Base-by-base conservation (phyloP, 495 filamentous ascomycete genomes). In the Recurvomyces mirabilis region DNA sequence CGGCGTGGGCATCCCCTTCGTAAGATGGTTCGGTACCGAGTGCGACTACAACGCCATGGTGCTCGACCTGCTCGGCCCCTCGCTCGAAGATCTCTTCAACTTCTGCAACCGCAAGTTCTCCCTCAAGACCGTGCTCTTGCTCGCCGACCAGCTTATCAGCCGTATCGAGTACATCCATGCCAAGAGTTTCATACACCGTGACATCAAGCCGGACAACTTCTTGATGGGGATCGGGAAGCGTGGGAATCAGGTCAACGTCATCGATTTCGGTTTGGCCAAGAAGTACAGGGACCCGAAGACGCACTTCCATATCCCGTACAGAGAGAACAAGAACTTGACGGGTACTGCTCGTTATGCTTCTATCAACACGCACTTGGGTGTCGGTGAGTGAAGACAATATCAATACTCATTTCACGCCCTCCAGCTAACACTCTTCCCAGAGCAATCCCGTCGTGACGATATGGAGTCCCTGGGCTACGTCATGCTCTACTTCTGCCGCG, bases 11-110 rank as follows among this genome's bases (percentile, higher is more conserved):
- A 99, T 99, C 49, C 93, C 93, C 30, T 99, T 99, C 58, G 93
- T 99, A 54, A 86, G 93, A 63, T 99, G 93, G 93, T 99, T 96
- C 68, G 93, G 93, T 51, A 99, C 93, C 43, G 93, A 99, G 67
- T 99, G 93, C 67, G 93, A 99, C 69, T 99, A 99, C 77, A 96
- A 99, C 68, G 93, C 93, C 58, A 99, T 99, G 93, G 93, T 99
- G 37, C 82, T 99, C 52, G 93, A 99, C 59, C 78, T 99, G 14
- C 84, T 99, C 29, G 93, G 93, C 39, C 93, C 93, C 46, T 93
- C 85, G 62, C 71, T 99, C 72, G 93, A 99, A 68, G 93, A 99
- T 62, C 73, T 99, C n/a, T 99, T 99, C 87, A 99, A 99, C 77
- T 99, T 99, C 66, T 99, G 93, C 79, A 99, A 96, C 77, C 82